Conservation (phyloP, 2,329 filamentous ascomycete genomes). For the Xylaria sp. region DNA sequence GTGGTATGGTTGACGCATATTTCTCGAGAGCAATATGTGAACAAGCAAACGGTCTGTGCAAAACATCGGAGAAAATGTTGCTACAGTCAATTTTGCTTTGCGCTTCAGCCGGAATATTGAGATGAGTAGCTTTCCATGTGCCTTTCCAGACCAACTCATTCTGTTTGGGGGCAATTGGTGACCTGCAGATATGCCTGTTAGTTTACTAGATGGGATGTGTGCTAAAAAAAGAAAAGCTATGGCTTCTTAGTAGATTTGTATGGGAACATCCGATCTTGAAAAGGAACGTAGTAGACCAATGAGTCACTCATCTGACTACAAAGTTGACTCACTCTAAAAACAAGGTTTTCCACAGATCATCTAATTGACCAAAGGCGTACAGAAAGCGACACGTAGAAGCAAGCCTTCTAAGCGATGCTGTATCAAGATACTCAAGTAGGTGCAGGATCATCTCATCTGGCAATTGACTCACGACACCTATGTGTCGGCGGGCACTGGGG, state of each 20-base stretch:
- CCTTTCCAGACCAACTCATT: slow-evolving; percentile 75
- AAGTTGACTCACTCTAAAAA: slow-evolving; percentile 79
- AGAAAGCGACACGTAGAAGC: slow-evolving; percentile 86
- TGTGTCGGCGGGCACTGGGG: slow-evolving; percentile 72
- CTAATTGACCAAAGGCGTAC: slow-evolving; percentile 83
- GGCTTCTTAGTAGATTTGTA: background rate
- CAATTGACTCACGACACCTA: slow-evolving; percentile 73
- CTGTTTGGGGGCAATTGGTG: slow-evolving; percentile 50
- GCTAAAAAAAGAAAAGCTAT: background rate
- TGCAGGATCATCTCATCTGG: slow-evolving; percentile 85
- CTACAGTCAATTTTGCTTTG: slow-evolving; percentile 75
- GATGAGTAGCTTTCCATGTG: slow-evolving; percentile 84
- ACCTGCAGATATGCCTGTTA: slow-evolving; percentile 44
- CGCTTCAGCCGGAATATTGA: slow-evolving; percentile 65
- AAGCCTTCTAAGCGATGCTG: slow-evolving; percentile 69
- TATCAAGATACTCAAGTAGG: slow-evolving; percentile 80
- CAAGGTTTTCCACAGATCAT: slow-evolving; percentile 89
- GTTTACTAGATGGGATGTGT: background rate
- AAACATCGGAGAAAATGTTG: slow-evolving; percentile 86
- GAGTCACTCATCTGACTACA: slow-evolving; percentile 19
- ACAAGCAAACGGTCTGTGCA: slow-evolving; percentile 92
- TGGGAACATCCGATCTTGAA: background rate
- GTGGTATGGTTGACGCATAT: slow-evolving; percentile 78
- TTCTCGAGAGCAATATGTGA: slow-evolving; percentile 76
- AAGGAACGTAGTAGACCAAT: slow-evolving; percentile 5